Evolutionary conservation across 2,329 filamentous ascomycete species (phyloP), one percentile per base, ranked within the genome.

Genomic region (Thelonectria rubi): DNA sequence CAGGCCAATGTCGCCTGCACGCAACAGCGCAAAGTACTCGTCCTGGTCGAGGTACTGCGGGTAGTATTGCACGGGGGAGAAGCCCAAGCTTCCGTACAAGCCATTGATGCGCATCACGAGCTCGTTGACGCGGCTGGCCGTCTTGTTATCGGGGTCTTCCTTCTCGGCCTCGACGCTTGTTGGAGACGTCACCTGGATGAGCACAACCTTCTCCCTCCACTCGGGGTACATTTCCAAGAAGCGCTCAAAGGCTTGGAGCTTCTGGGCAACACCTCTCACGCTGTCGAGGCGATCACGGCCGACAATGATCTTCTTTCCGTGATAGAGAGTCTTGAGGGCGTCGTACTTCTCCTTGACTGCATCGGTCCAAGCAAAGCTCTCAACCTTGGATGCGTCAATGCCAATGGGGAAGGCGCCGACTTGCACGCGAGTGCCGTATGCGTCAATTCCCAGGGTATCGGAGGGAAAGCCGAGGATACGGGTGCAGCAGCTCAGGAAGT

Each of bases 321-420:
- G 84, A 74, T 97, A 97, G 69, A 95, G 80, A 65, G 89, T 86
- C 72, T 88, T 89, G 54, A 97, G 86, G 0, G 87, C 88, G 55
- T 84, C 78, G 73, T 93, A 92, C 73, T 92, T 88, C 57, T 91
- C 86, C 18, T 91, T 89, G 21, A 88, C 87, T 0, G 86, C 81
- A 46, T 88, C 83, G 5, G 86, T 87, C 78, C 92, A 97, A 0
- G 94, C 94, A 47, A 88, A 81, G 55, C 84, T 85, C 73, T 93
- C 88, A 15, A 95, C 92, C 64, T 90, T 89, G 63, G 86, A 85
- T n/a, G 91, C 92, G 75, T 97, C 93, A 68, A 98, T 97, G 37
- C 94, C 95, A 64, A 97, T 97, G 15, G 94, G 94, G 75, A 97
- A 97, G 15, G 97, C 93, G 58, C 94, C 94, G 18, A 97, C 92